phyloP scores from a whole-genome alignment of 768 basidiomycete genomes.

The Brasilioporus rufonigricans region DNA sequence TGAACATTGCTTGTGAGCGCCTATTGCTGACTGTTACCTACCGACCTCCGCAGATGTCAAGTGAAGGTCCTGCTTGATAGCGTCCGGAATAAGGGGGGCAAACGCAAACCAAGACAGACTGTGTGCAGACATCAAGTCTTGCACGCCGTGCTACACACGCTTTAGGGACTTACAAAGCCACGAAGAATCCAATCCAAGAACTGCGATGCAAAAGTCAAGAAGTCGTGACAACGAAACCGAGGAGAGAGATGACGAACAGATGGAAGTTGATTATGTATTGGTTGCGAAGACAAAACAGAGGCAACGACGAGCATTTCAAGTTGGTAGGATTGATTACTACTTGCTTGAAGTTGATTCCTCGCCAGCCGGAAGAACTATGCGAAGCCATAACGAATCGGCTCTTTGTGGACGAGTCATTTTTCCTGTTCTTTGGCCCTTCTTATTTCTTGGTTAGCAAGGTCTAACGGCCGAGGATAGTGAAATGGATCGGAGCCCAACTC shows the following conservation, averaged over 20 bases:
- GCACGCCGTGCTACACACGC: background rate
- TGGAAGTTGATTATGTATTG: conserved; percentile 7
- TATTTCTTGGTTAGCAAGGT: background rate
- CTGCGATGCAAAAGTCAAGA: background rate
- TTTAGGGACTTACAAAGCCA: conserved; percentile 1
- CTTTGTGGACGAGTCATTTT: background rate
- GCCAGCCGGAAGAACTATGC: background rate
- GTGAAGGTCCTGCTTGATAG: conserved; percentile 51
- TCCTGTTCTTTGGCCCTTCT: background rate
- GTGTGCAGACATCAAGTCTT: background rate
- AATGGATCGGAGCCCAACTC: too few species aligned
- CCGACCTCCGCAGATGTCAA: conserved; percentile 46
- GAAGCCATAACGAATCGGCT: conserved; percentile 5
- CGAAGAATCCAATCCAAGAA: conserved; percentile 4
- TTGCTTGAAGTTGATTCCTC: conserved; percentile 8
- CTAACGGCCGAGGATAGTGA: too few species aligned
- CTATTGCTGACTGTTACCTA: conserved; percentile 6
- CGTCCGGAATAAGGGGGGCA: conserved; percentile 54
- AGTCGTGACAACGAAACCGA: background rate
- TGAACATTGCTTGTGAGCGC: too few species aligned
- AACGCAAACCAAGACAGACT: conserved; percentile 56
- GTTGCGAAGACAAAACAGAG: conserved; percentile 1
- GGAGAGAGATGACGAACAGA: background rate
- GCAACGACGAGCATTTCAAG: conserved; percentile 4
- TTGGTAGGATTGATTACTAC: conserved; percentile 4